Base-by-base conservation (phyloP, 108 stramenopile genomes). In the Nannochloropsis salina region DNA sequence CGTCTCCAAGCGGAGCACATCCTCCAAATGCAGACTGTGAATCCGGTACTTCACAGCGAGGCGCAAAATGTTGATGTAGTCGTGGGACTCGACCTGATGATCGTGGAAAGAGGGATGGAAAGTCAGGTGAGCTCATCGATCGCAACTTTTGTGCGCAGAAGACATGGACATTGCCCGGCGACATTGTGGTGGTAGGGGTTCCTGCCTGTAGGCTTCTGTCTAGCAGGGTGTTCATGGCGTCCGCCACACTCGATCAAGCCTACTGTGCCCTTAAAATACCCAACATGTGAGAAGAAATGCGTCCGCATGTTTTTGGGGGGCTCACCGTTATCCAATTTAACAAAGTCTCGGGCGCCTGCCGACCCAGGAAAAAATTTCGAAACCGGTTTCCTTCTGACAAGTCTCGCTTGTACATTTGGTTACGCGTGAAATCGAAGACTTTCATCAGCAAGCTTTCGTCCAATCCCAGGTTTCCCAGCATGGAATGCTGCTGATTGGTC, bases 251-350 rank as follows among this genome's bases (percentile, higher is more conserved):
- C 31, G 31, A 31, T 31, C 0, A 1, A 31, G 31, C 31, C 31
- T 31, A 31, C 31, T 31, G 31, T 31, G 31, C 31, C 31, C 31
- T 31, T 31, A 31, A 31, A 31, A 31, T 31, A 31, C 31, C 31
- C 31, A 31, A 31, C 31, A 31, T 31, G 31, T 31, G 31, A 31
- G 31, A 31, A 31, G 31, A 31, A 31, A 31, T 31, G 31, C 31
- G 31, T 51, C 15, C 47, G 12, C 47, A 74, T 4, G 3, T 74
- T 74, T 15, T 74, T n/a, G 1, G n/a, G n/a, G 2, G 3, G 61
- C 61, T 74, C n/a, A 74, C 61, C 61, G n/a, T 74, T 1, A 74
- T 74, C 61, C 61, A 74, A 15, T 74, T 74, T n/a, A 74, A 74
- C 15, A 74, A n/a, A 6, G n/a, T 74, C 20, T 74, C 61, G 61